Percentiles rank a stretch among this genome's conserved stretches.
These are phyloP conservation scores for Gymnopilus dilepis DNA, from an alignment of 768 basidiomycete species.

Conservation along the genomic window DNA sequence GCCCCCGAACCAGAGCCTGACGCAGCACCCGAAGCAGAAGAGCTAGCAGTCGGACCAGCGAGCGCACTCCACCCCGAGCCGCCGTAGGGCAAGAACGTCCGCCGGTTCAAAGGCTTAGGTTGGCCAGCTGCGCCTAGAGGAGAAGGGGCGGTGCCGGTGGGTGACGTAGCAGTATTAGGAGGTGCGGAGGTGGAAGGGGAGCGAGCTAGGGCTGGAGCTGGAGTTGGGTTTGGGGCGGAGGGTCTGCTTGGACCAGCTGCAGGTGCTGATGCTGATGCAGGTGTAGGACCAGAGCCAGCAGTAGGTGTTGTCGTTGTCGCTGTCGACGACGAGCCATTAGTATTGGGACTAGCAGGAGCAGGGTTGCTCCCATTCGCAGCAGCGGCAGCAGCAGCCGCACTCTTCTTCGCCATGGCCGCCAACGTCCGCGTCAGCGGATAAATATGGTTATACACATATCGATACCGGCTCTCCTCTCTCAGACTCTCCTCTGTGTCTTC, in stretches of 20 bases:
- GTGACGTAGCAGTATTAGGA: background rate
- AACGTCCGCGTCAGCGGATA: constrained; percentile 15
- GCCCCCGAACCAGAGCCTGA: too few species aligned
- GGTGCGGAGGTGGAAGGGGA: background rate
- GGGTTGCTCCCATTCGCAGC: too few species aligned
- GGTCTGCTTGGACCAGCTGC: background rate
- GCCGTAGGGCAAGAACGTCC: background rate
- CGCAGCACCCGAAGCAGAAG: background rate
- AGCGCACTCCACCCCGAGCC: background rate
- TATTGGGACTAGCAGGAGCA: background rate
- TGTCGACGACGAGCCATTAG: background rate
- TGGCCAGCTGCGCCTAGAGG: too few species aligned
- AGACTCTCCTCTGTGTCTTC: too few species aligned
- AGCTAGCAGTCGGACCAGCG: background rate
- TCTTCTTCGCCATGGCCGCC: constrained; percentile 9
- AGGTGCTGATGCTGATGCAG: background rate
- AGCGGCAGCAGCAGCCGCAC: background rate
- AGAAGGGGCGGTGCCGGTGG: background rate
- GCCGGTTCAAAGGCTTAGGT: background rate
- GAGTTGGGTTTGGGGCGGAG: background rate
- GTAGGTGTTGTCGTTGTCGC: background rate
- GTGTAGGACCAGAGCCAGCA: background rate
- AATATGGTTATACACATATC: constrained; percentile 4
- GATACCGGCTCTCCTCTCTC: background rate
- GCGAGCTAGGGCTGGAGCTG: background rate